Evolutionary conservation across 768 basidiomycete genomes (phyloP).

Genomic region (Termitomyces sp.): DNA sequence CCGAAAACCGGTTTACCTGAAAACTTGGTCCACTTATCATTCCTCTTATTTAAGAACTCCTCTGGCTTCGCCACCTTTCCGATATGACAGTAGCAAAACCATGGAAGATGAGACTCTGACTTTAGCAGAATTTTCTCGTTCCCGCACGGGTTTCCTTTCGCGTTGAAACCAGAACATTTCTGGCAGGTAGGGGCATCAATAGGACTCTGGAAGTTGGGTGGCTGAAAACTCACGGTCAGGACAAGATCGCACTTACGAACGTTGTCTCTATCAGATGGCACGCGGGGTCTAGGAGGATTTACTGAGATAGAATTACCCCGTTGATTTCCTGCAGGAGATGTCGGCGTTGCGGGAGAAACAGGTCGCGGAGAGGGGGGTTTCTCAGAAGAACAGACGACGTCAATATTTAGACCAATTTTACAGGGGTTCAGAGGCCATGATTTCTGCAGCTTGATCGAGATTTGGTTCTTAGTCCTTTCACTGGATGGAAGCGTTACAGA

Average conservation of each 20-base stretch:
- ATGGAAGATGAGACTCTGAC: not conserved
- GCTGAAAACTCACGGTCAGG: no score
- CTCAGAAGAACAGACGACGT: not conserved
- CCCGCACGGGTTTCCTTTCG: no score
- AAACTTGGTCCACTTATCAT: not conserved
- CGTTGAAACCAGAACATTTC: no score
- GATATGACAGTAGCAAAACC: not conserved
- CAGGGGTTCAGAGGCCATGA: not conserved
- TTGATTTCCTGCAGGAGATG: not conserved
- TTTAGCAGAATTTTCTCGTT: no score
- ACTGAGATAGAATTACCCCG: not conserved
- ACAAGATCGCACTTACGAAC: not conserved
- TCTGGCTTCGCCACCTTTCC: not conserved
- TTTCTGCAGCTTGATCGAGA: not conserved
- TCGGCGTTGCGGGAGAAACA: not conserved
- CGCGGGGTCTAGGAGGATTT: not conserved
- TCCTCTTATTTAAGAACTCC: not conserved
- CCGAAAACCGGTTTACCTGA: not conserved
- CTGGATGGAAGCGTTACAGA: no score
- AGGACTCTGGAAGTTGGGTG: no score
- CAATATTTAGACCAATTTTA: not conserved
- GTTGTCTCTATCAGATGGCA: not conserved
- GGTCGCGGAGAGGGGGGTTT: not conserved
- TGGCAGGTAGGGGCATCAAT: no score
- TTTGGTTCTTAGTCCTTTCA: not conserved